phyloP scores from a whole-genome alignment of 2,329 filamentous ascomycete genomes.

The Juglanconis oblonga region DNA sequence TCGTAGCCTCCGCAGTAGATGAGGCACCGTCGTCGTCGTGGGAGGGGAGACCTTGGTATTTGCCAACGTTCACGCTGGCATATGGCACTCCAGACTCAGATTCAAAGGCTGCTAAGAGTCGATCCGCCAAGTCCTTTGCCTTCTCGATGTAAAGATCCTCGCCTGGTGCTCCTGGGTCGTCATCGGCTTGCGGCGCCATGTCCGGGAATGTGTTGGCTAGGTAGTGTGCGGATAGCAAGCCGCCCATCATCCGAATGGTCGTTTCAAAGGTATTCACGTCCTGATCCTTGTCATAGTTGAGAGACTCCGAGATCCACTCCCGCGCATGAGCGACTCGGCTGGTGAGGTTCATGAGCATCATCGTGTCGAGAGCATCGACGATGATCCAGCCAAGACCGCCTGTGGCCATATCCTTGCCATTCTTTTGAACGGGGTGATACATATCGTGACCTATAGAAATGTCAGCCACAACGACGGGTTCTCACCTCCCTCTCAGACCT shows the following conservation, averaged over 20 bases:
- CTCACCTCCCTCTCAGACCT: background rate
- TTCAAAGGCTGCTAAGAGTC: conserved; percentile 83
- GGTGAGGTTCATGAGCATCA: conserved; percentile 98
- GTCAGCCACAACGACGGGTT: conserved; percentile 24
- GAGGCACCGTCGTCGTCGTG: conserved; percentile 85
- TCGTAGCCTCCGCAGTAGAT: conserved; percentile 90
- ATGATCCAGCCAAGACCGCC: conserved; percentile 97
- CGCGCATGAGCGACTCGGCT: conserved; percentile 78
- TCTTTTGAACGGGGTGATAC: conserved; percentile 80
- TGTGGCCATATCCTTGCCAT: conserved; percentile 77
- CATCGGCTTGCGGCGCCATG: conserved; percentile 71
- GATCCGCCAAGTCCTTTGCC: conserved; percentile 86
- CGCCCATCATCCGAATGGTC: conserved; percentile 95
- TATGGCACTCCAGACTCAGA: conserved; percentile 83
- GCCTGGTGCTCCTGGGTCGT: conserved; percentile 68
- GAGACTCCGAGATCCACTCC: conserved; percentile 78
- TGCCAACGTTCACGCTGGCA: conserved; percentile 84
- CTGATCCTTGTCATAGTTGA: conserved; percentile 88
- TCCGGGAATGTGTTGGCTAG: conserved; percentile 79
- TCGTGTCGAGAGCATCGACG: conserved; percentile 89
- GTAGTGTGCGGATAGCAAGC: conserved; percentile 89
- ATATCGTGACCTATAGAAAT: conserved; percentile 67
- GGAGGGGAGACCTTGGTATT: conserved; percentile 71
- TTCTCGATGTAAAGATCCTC: conserved; percentile 96
- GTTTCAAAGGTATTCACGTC: conserved; percentile 98